Conservation (phyloP, 2,329 filamentous ascomycete genomes). For the Thielaviopsis populi region DNA sequence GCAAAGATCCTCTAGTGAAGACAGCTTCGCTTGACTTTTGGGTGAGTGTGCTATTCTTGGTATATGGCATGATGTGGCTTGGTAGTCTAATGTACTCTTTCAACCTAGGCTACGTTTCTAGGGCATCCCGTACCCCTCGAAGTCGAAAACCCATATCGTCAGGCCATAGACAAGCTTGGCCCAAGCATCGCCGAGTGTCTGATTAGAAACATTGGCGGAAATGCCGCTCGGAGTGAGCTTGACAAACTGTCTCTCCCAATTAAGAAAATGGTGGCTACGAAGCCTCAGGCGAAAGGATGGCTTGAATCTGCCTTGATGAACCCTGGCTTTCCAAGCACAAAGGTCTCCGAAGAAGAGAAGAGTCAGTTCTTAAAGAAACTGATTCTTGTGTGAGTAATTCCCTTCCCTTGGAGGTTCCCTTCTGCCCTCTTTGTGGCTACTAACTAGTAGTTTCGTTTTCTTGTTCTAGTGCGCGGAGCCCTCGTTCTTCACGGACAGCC, state of each 20-base stretch:
- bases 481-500: conserved; percentile 48
- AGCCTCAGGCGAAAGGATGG: conserved; percentile 44
- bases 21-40: conserved; percentile 60
- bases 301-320: conserved; percentile 44
- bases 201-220: conserved; percentile 51
- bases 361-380: conserved; percentile 50
- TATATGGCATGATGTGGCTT: neutral
- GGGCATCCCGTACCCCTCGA: conserved; percentile 29
- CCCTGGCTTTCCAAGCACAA: conserved; percentile 42
- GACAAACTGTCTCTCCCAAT: conserved; percentile 56
- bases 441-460: conserved; percentile 1
- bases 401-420: neutral
- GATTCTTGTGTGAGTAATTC: conserved; percentile 25
- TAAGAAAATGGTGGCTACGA: conserved; percentile 47
- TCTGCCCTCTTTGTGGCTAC: neutral
- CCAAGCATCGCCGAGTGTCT: conserved; percentile 45
- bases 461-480: conserved; percentile 40
- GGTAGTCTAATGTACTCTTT: conserved; percentile 2
- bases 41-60: conserved; percentile 31
- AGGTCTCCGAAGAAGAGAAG: conserved; percentile 45
- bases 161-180: conserved; percentile 43
- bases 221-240: conserved; percentile 54
- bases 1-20: conserved; percentile 61
- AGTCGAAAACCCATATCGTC: conserved; percentile 30
- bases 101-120: conserved; percentile 37